Evolutionary conservation across 1,284 basidiomycete species (phyloP).

Genomic region (Moesziomyces globuligerus): DNA sequence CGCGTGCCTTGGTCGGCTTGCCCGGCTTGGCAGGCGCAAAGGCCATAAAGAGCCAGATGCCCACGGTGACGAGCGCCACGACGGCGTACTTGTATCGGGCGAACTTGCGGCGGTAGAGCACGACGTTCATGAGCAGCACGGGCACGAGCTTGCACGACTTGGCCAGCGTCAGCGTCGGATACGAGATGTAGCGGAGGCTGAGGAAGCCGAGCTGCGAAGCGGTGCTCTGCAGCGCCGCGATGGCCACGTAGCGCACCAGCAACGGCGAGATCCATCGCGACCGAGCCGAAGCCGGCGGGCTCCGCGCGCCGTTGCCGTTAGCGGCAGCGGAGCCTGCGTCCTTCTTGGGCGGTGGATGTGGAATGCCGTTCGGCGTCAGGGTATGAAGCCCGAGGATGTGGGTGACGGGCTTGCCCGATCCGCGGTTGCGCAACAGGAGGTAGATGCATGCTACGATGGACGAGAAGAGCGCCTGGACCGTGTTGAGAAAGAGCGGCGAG

Average conservation of each 20-base stretch:
- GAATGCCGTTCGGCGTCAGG: slow-evolving; percentile 42
- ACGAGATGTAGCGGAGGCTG: slow-evolving; percentile 92
- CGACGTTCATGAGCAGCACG: slow-evolving; percentile 92
- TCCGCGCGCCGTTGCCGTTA: slow-evolving; percentile 1
- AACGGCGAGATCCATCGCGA: slow-evolving; percentile 72
- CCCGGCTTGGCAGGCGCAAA: slow-evolving; percentile 69
- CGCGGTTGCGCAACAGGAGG: slow-evolving; percentile 74
- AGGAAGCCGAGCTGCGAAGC: slow-evolving; percentile 96
- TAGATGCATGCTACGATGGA: slow-evolving; percentile 82
- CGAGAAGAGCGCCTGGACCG: slow-evolving; percentile 83
- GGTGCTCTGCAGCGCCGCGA: slow-evolving; percentile 82
- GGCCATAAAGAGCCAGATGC: slow-evolving; percentile 96
- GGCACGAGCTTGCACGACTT: slow-evolving; percentile 99
- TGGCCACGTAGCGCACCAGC: slow-evolving; percentile 59
- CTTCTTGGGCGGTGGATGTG: slow-evolving; percentile 1
- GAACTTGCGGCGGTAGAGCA: slow-evolving; percentile 68
- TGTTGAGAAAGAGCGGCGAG: slow-evolving; percentile 86
- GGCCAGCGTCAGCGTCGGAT: slow-evolving; percentile 97
- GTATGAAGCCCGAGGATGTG: slow-evolving; percentile 56
- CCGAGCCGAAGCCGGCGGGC: background rate
- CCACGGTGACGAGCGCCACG: slow-evolving; percentile 77
- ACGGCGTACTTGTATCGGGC: slow-evolving; percentile 67
- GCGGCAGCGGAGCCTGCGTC: slow-evolving; percentile 2
- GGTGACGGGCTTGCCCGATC: slow-evolving; percentile 14
- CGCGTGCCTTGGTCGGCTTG: slow-evolving; percentile 59